Conservation (phyloP, 257 asterid genomes). For the Solanum virginianum region DNA sequence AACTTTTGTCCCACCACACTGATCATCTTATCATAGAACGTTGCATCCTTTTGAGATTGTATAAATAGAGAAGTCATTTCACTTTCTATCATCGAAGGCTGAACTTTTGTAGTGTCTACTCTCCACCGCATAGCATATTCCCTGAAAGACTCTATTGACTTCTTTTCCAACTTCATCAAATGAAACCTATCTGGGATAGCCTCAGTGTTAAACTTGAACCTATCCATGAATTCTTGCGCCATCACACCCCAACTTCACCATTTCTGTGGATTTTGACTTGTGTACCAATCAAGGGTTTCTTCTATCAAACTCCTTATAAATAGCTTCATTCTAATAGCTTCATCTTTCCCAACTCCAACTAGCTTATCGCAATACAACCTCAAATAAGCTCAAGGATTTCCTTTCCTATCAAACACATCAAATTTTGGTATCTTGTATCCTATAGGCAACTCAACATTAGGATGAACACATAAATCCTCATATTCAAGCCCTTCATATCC, state of each 20-base stretch:
- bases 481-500: not conserved
- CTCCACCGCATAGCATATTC: not conserved
- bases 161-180: not conserved
- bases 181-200: not conserved
- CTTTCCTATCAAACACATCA: not conserved
- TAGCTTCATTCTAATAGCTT: not conserved
- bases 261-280: not conserved
- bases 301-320: not conserved
- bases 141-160: not conserved
- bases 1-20: no score
- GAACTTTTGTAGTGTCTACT: not conserved
- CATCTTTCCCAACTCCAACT: not conserved
- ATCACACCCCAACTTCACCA: not conserved
- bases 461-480: not conserved
- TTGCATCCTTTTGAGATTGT: no score
- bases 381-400: not conserved
- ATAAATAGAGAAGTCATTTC: not conserved
- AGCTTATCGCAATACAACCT: not conserved
- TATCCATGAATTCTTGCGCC: not conserved
- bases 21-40: no score
- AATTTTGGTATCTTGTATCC: not conserved
- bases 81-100: not conserved
- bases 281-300: not conserved
- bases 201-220: not conserved
- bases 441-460: not conserved